These are phyloP conservation scores for Aureobasidium uvarum DNA, from an alignment of 2,329 filamentous ascomycete genomes.

Conservation along the genomic window DNA sequence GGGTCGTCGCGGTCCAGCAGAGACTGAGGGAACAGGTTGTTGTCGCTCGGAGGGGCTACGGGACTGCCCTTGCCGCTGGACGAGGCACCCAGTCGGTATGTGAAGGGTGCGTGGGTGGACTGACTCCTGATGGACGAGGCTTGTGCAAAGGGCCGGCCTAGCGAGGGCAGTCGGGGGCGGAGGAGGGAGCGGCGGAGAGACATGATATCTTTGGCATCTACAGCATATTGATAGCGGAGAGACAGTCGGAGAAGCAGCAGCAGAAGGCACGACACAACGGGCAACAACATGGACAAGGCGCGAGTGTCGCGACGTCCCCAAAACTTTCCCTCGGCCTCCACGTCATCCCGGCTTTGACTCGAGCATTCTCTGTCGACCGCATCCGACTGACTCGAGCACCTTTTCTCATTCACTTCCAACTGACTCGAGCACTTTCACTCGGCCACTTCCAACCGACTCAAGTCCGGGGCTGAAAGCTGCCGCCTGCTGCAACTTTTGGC, in stretches of 20 bases:
- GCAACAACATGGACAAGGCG: not conserved
- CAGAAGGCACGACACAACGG: not conserved
- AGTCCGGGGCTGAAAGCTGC: constrained; percentile 2
- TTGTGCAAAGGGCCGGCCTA: not conserved
- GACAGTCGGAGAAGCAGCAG: not conserved
- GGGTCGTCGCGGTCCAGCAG: constrained; percentile 49
- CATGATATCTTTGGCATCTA: constrained; percentile 10
- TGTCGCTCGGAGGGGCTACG: constrained; percentile 48
- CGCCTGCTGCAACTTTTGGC: not conserved
- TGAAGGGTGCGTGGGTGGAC: constrained; percentile 33
- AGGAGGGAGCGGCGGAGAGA: constrained; percentile 13
- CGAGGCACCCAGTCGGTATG: constrained; percentile 41
- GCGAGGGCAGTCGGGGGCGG: not conserved
- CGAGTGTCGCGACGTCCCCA: not conserved
- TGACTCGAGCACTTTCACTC: not conserved
- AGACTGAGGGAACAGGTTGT: constrained; percentile 42
- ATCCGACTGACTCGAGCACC: not conserved
- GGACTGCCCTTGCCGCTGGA: constrained; percentile 38
- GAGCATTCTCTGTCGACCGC: not conserved
- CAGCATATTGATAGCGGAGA: not conserved
- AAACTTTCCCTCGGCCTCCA: constrained; percentile 5
- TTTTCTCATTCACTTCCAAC: too few relatives aligned
- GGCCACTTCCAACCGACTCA: not conserved
- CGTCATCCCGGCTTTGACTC: constrained; percentile 1
- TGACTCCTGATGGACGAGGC: constrained; percentile 2